Conservation (phyloP, 2,329 filamentous ascomycete species). For the Emmonsia crescens region DNA sequence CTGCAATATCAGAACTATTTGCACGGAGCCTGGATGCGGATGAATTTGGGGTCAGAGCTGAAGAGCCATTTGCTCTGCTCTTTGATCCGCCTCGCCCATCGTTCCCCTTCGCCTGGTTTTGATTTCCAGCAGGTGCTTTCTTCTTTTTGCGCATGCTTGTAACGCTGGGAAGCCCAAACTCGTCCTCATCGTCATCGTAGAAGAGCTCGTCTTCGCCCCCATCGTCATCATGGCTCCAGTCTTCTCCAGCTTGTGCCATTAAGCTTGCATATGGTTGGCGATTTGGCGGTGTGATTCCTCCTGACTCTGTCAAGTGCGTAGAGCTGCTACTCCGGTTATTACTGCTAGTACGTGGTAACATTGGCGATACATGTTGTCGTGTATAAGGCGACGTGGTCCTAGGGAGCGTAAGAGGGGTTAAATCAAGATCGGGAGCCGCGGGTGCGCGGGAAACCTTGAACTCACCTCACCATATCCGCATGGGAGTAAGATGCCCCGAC, state of each 20-base stretch:
- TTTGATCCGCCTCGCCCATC: background rate
- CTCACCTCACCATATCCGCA: slow-evolving; percentile 84
- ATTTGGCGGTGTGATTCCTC: slow-evolving; percentile 39
- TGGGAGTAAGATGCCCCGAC: slow-evolving; percentile 95
- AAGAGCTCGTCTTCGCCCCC: slow-evolving; percentile 63
- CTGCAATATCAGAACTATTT: slow-evolving; percentile 87
- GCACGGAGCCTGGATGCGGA: slow-evolving; percentile 49
- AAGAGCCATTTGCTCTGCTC: slow-evolving; percentile 7
- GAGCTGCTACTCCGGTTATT: slow-evolving; percentile 32
- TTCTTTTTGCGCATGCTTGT: slow-evolving; percentile 73
- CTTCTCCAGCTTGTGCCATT: slow-evolving; percentile 67
- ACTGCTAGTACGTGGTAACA: slow-evolving; percentile 43
- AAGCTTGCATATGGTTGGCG: slow-evolving; percentile 70
- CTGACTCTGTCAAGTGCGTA: slow-evolving; percentile 40
- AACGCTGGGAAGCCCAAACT: slow-evolving; percentile 88
- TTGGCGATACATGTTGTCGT: slow-evolving; percentile 64
- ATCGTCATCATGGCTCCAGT: slow-evolving; percentile 65
- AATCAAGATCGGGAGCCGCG: background rate
- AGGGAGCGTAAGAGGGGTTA: slow-evolving; percentile 7
- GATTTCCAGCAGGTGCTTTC: background rate
- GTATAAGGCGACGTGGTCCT: slow-evolving; percentile 37
- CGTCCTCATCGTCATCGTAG: slow-evolving; percentile 82
- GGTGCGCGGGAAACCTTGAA: slow-evolving; percentile 35
- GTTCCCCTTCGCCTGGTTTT: background rate
- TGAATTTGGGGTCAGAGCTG: slow-evolving; percentile 6